Percentiles rank a stretch among this genome's conserved stretches.
Conservation (phyloP, 176 grass and related monocot species). For the Aegilops bicornis region DNA sequence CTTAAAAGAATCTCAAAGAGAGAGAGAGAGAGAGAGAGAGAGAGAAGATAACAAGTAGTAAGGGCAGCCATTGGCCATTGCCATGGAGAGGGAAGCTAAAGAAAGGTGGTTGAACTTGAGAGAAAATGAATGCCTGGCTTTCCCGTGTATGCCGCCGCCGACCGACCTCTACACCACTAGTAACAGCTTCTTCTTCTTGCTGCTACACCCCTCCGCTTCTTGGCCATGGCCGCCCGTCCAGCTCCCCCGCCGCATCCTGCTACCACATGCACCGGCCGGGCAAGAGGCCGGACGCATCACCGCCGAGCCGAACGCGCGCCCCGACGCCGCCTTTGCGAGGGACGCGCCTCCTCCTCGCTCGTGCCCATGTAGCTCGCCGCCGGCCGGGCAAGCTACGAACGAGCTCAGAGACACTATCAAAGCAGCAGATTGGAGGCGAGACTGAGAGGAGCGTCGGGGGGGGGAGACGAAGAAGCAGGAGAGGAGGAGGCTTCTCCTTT, state of each 20-base stretch:
- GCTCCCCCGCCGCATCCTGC: not conserved
- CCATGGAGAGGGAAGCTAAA: constrained; percentile 69
- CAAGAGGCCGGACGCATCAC: not conserved
- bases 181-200: not conserved
- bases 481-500: not conserved
- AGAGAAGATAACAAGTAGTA: not conserved
- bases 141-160: constrained; percentile 82
- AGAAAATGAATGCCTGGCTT: constrained; percentile 84
- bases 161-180: constrained; percentile 20
- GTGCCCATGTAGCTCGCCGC: not conserved
- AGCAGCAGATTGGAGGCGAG: too few relatives aligned
- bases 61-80: not conserved
- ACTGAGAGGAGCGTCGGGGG: too few relatives aligned
- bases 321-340: not conserved
- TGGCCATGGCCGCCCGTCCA: too few relatives aligned
- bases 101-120: constrained; percentile 35
- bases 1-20: not conserved
- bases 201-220: not conserved
- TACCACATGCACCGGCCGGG: too few relatives aligned
- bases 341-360: not conserved
- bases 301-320: too few relatives aligned
- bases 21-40: not conserved
- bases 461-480: too few relatives aligned
- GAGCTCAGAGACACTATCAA: too few relatives aligned
- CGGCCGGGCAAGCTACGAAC: too few relatives aligned